Conservation (phyloP, 495 filamentous ascomycete genomes). For the Saxophila tyrrhenica region DNA sequence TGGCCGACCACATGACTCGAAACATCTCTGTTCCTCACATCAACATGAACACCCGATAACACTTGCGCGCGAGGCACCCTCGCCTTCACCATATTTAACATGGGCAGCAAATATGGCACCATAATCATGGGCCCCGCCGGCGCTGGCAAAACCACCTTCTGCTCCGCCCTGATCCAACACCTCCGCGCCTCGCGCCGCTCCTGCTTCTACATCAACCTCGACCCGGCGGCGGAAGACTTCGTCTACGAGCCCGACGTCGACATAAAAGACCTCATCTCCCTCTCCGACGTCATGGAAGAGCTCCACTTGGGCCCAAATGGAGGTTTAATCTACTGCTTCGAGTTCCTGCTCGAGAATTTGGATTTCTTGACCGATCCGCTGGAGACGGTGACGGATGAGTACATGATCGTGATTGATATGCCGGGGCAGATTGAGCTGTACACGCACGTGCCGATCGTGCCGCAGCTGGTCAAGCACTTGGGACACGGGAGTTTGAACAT, state of each 20-base stretch:
- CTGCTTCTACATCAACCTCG: conserved; percentile 94
- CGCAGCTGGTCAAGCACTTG: conserved; percentile 71
- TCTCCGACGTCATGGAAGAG: conserved; percentile 98
- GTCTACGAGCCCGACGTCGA: conserved; percentile 87
- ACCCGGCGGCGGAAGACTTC: conserved; percentile 90
- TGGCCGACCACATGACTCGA: neutral
- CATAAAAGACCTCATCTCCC: conserved; percentile 89
- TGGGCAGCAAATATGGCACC: conserved; percentile 83
- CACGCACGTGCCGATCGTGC: conserved; percentile 88
- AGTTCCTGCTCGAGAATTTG: conserved; percentile 89
- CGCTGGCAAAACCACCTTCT: conserved; percentile 70
- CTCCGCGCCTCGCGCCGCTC: conserved; percentile 79
- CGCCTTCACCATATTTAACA: conserved; percentile 28
- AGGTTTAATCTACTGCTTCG: conserved; percentile 95
- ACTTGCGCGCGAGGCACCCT: neutral
- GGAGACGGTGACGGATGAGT: conserved; percentile 82
- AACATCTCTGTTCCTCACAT: neutral
- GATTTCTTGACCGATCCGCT: conserved; percentile 73
- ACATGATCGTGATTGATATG: conserved; percentile 95
- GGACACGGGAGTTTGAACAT: conserved; percentile 76
- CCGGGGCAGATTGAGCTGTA: conserved; percentile 98
- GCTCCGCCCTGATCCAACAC: conserved; percentile 82
- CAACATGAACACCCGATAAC: neutral
- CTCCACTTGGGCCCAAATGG: conserved; percentile 88
- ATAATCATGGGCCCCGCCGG: conserved; percentile 81